Percentiles rank a stretch among this genome's conserved stretches.
Evolutionary conservation across 176 grass and related monocot genomes (phyloP).

Genomic region (Lolium rigidum): DNA sequence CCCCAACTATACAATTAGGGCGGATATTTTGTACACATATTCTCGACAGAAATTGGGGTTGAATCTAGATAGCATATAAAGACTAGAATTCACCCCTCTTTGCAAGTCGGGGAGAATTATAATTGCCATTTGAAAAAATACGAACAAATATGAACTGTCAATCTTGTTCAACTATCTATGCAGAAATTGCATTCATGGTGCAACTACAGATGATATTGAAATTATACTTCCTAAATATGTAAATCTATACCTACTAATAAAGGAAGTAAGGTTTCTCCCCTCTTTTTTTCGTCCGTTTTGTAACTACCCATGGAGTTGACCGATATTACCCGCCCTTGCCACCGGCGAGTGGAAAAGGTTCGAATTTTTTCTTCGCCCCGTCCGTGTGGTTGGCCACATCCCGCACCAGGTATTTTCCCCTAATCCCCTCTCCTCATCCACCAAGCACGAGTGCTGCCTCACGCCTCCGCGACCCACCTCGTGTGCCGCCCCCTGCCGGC

Average conservation of each 20-base stretch:
- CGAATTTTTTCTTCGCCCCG: too few species aligned
- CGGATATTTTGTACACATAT: neutral
- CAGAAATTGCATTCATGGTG: neutral
- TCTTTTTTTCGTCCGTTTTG: too few species aligned
- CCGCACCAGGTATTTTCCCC: too few species aligned
- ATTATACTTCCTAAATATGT: neutral
- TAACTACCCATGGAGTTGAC: too few species aligned
- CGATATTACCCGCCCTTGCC: too few species aligned
- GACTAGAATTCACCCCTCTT: neutral
- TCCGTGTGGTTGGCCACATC: too few species aligned
- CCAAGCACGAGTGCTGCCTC: too few species aligned
- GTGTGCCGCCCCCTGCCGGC: too few species aligned
- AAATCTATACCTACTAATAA: neutral
- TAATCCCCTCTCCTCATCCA: too few species aligned
- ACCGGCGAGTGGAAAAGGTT: too few species aligned
- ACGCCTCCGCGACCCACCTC: too few species aligned
- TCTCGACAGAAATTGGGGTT: neutral
- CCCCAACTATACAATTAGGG: slow-evolving; percentile 3
- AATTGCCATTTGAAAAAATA: neutral
- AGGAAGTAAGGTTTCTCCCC: too few species aligned
- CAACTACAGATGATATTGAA: neutral
- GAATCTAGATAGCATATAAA: slow-evolving; percentile 25
- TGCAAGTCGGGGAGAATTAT: slow-evolving; percentile 10
- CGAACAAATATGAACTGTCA: neutral
- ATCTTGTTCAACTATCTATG: neutral